phyloP scores from a whole-genome alignment of 352 stramenopile genomes.

The Pythium diclinum region DNA sequence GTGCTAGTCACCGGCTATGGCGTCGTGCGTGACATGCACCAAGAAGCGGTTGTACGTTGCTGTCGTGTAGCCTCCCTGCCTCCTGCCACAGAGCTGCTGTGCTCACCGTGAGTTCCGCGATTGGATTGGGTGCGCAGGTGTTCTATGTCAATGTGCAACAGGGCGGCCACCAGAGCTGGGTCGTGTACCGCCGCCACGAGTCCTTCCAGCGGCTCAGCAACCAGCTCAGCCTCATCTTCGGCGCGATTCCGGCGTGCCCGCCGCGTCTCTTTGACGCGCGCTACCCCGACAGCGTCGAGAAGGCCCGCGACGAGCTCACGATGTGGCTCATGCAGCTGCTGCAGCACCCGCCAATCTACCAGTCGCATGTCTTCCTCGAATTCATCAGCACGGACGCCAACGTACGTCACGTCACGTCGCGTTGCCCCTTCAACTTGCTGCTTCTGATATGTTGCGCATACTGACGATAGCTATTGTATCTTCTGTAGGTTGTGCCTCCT shows the following conservation, averaged over 20 bases:
- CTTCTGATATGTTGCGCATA: not conserved
- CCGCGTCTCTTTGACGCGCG: conserved; percentile 52
- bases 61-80: conserved; percentile 1
- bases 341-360: conserved; percentile 73
- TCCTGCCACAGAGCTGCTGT: not conserved
- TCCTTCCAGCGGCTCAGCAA: conserved; percentile 71
- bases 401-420: conserved; percentile 25
- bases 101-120: conserved; percentile 5
- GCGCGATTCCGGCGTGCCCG: conserved; percentile 56
- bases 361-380: conserved; percentile 81
- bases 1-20: conserved; percentile 75
- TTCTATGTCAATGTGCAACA: conserved; percentile 79
- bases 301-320: conserved; percentile 62
- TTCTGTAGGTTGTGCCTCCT: conserved; percentile 33
- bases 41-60: conserved; percentile 50
- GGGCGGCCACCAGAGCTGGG: conserved; percentile 60
- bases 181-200: conserved; percentile 73
- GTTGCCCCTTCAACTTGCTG: too few species aligned
- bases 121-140: conserved; percentile 32
- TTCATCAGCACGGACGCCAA: conserved; percentile 82
- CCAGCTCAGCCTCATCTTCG: conserved; percentile 67
- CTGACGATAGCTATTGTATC: not conserved
- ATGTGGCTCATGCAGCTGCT: conserved; percentile 84
- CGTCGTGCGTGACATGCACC: conserved; percentile 48
- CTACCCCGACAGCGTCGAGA: conserved; percentile 68